A percentile compares a stretch with the other conserved stretches of the same genome.
phyloP scores from a whole-genome alignment of 164 flowering plant species.

The Akebia trifoliata region DNA sequence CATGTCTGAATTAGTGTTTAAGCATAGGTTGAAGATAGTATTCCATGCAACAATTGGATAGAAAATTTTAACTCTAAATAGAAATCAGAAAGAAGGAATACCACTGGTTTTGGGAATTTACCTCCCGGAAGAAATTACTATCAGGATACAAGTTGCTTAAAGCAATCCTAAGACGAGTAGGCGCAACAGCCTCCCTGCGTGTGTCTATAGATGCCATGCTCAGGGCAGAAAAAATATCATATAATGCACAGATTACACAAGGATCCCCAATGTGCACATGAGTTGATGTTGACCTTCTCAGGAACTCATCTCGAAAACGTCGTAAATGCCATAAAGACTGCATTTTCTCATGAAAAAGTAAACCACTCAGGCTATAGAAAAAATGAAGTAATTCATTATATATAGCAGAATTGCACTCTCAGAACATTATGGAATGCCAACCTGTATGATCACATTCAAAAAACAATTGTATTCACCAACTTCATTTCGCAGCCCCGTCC shows the following conservation, averaged over 20 bases:
- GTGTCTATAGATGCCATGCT: slow-evolving; percentile 48
- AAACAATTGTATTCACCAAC: slow-evolving; percentile 98
- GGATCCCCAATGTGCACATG: slow-evolving; percentile 95
- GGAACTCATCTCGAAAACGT: slow-evolving; percentile 77
- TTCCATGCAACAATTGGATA: neutral
- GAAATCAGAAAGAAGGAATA: neutral
- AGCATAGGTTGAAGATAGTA: neutral
- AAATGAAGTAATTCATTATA: neutral
- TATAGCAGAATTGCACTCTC: slow-evolving; percentile 3
- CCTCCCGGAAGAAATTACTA: slow-evolving; percentile 94
- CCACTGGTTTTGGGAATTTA: slow-evolving; percentile 16
- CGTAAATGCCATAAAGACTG: slow-evolving; percentile 92
- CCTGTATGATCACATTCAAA: slow-evolving; percentile 98
- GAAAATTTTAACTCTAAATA: neutral
- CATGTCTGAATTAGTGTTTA: neutral
- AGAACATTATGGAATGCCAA: slow-evolving; percentile 12
- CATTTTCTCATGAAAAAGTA: slow-evolving; percentile 9
- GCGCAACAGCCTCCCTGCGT: slow-evolving; percentile 71
- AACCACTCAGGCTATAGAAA: slow-evolving; percentile 9
- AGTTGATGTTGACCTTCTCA: slow-evolving; percentile 49
- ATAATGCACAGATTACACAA: slow-evolving; percentile 87
- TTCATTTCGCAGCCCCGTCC: slow-evolving; percentile 83
- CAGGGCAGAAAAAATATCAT: slow-evolving; percentile 75
- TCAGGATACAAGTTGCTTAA: slow-evolving; percentile 89
- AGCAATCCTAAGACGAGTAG: slow-evolving; percentile 82